phyloP scores from a whole-genome alignment of 306 rosid genomes.

The Trichosanthes cucumerina region DNA sequence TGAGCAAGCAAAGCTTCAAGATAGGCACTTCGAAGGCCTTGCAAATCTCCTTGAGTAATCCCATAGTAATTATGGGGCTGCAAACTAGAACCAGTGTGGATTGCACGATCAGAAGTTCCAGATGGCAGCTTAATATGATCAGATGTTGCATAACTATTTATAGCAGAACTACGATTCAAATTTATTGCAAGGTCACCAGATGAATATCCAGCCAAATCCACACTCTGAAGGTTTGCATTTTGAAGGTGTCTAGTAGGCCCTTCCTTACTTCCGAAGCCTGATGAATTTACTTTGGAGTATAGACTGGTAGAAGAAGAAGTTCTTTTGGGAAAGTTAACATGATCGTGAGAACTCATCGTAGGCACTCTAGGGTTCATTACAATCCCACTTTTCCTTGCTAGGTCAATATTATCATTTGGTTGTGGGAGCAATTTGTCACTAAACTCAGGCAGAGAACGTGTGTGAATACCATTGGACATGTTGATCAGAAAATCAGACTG shows the following conservation, averaged over 20 bases:
- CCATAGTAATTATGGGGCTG: slow-evolving; percentile 40
- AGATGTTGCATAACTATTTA: slow-evolving; percentile 38
- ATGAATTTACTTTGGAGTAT: slow-evolving; percentile 42
- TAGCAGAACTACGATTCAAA: slow-evolving; percentile 29
- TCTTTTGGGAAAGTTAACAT: slow-evolving; percentile 45
- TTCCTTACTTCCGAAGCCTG: slow-evolving; percentile 34
- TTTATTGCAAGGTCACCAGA: slow-evolving; percentile 41
- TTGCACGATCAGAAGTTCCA: slow-evolving; percentile 47
- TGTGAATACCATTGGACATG: slow-evolving; percentile 23
- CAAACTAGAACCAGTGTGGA: slow-evolving; percentile 36
- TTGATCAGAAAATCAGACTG: slow-evolving; percentile 39
- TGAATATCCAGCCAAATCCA: slow-evolving; percentile 35
- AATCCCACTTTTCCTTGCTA: slow-evolving; percentile 44
- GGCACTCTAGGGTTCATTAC: slow-evolving; percentile 31
- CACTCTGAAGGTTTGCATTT: slow-evolving; percentile 26
- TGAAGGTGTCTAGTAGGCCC: slow-evolving; percentile 23
- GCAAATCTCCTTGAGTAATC: slow-evolving; percentile 49
- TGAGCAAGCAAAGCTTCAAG: slow-evolving; percentile 65
- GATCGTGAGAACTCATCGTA: slow-evolving; percentile 29
- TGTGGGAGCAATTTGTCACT: slow-evolving; percentile 14
- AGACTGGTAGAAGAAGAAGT: slow-evolving; percentile 66
- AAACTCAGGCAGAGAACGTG: slow-evolving; percentile 26
- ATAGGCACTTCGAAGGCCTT: slow-evolving; percentile 61
- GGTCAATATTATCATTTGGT: slow-evolving; percentile 23
- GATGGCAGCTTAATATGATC: slow-evolving; percentile 37